Evolutionary conservation across 306 rosid genomes (phyloP).

Genomic region (Acacia crassicarpa): DNA sequence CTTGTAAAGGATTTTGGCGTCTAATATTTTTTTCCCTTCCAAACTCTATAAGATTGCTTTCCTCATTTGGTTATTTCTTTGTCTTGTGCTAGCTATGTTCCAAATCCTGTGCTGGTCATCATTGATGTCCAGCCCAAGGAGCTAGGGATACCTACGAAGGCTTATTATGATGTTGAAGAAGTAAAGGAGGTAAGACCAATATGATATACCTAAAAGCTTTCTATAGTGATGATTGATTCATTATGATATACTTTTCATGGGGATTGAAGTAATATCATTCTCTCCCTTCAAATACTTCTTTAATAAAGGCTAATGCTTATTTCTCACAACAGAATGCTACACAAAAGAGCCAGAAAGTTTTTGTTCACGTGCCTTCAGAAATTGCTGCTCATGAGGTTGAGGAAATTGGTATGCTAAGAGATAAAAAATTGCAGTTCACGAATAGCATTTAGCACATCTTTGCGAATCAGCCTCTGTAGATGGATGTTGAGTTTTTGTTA

Average conservation of each 20-base stretch:
- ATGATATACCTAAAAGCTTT: neutral
- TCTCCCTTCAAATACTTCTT: neutral
- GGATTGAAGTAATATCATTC: neutral
- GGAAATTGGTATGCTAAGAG: constrained; percentile 60
- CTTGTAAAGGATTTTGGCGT: neutral
- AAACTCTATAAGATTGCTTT: neutral
- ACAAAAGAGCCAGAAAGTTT: constrained; percentile 71
- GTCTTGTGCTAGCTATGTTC: constrained; percentile 57
- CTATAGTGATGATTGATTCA: neutral
- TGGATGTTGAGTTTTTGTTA: neutral
- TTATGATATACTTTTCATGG: neutral
- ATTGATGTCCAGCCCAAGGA: constrained; percentile 84
- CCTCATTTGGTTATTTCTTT: neutral
- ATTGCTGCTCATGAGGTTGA: constrained; percentile 77
- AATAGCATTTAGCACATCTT: neutral
- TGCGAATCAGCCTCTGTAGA: neutral
- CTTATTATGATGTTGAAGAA: constrained; percentile 73
- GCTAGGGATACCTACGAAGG: constrained; percentile 75
- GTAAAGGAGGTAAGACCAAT: constrained; percentile 51
- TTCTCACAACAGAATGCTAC: constrained; percentile 61
- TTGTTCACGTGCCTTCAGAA: constrained; percentile 69
- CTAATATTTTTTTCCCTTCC: neutral
- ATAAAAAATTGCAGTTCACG: constrained; percentile 6
- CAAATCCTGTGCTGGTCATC: constrained; percentile 88
- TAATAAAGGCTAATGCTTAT: constrained; percentile 2